phyloP scores from a whole-genome alignment of 352 stramenopile species.

The Pythium brachiatum region DNA sequence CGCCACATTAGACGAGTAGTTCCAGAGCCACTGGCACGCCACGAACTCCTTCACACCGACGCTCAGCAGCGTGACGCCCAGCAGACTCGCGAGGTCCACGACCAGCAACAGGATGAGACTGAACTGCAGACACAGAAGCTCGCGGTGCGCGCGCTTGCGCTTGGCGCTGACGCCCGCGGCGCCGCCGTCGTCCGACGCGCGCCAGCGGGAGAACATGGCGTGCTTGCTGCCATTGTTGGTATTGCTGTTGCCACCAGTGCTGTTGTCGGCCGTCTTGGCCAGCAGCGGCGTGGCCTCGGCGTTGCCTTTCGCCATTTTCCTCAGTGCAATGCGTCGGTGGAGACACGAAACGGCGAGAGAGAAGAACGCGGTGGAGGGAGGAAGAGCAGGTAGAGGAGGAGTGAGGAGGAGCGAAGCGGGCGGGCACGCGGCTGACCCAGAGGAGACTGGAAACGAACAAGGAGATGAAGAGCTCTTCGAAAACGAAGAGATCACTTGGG shows the following conservation, averaged over 20 bases:
- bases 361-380: no score
- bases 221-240: slow-evolving; percentile 29
- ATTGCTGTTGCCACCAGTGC: slow-evolving; percentile 15
- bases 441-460: slow-evolving; percentile 3
- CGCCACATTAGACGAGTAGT: slow-evolving; percentile 30
- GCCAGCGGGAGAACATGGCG: slow-evolving; percentile 48
- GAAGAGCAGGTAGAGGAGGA: neutral
- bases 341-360: neutral
- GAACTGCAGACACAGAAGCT: slow-evolving; percentile 70
- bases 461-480: slow-evolving; percentile 3
- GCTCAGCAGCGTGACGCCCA: slow-evolving; percentile 51
- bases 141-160: slow-evolving; percentile 27
- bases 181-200: slow-evolving; percentile 33
- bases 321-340: neutral
- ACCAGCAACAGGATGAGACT: slow-evolving; percentile 57
- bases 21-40: slow-evolving; percentile 43
- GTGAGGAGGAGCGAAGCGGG: neutral
- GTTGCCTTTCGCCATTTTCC: slow-evolving; percentile 4
- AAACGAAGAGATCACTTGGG: slow-evolving; percentile 3
- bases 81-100: slow-evolving; percentile 48
- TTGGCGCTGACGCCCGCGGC: slow-evolving; percentile 1
- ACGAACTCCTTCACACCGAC: slow-evolving; percentile 42
- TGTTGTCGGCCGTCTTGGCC: slow-evolving; percentile 14
- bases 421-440: neutral
- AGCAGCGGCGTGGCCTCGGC: slow-evolving; percentile 44